These are phyloP conservation scores for Thelonectria olida DNA, from an alignment of 2,329 filamentous ascomycete species.

Conservation along the genomic window DNA sequence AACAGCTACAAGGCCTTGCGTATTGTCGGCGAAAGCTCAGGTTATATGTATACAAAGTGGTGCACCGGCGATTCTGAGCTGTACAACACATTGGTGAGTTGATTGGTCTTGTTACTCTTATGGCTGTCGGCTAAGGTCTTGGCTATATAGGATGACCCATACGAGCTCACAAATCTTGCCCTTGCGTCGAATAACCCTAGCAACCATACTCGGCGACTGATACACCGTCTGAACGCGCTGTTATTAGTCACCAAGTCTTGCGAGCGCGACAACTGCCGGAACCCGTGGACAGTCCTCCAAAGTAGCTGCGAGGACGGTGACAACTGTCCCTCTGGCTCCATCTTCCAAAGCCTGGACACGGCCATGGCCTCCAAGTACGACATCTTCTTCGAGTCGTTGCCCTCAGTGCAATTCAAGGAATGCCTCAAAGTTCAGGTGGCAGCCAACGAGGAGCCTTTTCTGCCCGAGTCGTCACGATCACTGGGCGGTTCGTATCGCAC, in stretches of 20 bases:
- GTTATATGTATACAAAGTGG: constrained; percentile 64
- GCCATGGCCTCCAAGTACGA: constrained; percentile 18
- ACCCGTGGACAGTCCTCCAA: constrained; percentile 58
- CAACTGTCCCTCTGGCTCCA: background rate
- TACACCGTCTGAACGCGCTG: constrained; percentile 64
- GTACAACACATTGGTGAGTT: constrained; percentile 59
- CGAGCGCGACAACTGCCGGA: constrained; percentile 58
- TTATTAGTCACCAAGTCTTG: constrained; percentile 69
- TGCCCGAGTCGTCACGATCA: constrained; percentile 3
- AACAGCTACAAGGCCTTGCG: constrained; percentile 66
- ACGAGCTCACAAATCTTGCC: constrained; percentile 17
- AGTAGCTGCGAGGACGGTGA: constrained; percentile 4
- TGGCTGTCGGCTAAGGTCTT: background rate
- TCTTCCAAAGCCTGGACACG: constrained; percentile 4
- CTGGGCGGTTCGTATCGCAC: constrained; percentile 2
- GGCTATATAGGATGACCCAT: constrained; percentile 6
- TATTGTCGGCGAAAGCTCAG: constrained; percentile 56
- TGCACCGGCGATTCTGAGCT: constrained; percentile 58
- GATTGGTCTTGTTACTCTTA: background rate
- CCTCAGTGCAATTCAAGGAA: constrained; percentile 17
- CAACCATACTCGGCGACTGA: constrained; percentile 36
- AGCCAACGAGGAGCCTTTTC: constrained; percentile 15
- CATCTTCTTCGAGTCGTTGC: constrained; percentile 16
- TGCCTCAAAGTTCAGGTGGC: constrained; percentile 20
- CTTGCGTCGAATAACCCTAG: background rate